Percentiles rank a stretch among this genome's conserved stretches.
These are phyloP conservation scores for Colletotrichum lindemuthianum DNA, from an alignment of 2,329 filamentous ascomycete genomes.

Conservation along the genomic window DNA sequence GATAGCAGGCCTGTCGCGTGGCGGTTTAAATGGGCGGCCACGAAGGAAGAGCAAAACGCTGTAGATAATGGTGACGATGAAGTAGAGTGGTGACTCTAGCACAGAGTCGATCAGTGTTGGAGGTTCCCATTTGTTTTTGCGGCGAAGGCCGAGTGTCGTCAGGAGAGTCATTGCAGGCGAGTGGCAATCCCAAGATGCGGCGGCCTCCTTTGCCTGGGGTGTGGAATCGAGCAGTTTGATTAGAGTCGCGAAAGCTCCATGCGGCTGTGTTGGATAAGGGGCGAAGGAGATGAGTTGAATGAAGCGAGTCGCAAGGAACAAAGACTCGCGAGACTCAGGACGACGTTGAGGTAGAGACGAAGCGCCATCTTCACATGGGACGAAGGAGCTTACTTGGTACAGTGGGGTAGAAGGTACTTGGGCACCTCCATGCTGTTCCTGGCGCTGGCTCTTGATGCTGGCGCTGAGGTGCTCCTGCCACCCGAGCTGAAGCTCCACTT, in stretches of 20 bases:
- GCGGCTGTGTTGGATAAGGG: slow-evolving; percentile 10
- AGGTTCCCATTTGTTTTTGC: slow-evolving; percentile 57
- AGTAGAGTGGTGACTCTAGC: slow-evolving; percentile 74
- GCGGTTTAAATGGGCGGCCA: slow-evolving; percentile 69
- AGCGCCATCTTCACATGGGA: slow-evolving; percentile 29
- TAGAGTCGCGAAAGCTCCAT: slow-evolving; percentile 21
- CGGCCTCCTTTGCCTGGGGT: slow-evolving; percentile 3
- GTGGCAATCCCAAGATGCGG: background rate
- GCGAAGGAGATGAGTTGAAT: slow-evolving; percentile 3
- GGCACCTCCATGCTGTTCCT: too few relatives aligned
- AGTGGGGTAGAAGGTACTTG: too few relatives aligned
- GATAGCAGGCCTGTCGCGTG: slow-evolving; percentile 66
- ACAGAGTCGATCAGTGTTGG: slow-evolving; percentile 69
- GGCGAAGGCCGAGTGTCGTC: slow-evolving; percentile 57
- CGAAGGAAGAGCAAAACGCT: slow-evolving; percentile 73
- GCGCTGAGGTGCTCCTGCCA: slow-evolving; percentile 12
- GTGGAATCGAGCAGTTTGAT: background rate
- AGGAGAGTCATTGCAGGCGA: slow-evolving; percentile 55
- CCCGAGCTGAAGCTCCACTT: slow-evolving; percentile 31
- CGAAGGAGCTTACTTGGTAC: slow-evolving; percentile 9
- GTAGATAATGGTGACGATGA: slow-evolving; percentile 71
- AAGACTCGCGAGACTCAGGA: too few relatives aligned
- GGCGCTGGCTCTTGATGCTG: background rate
- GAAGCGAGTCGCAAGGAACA: slow-evolving; percentile 16
- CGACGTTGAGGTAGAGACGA: slow-evolving; percentile 6